phyloP scores from a whole-genome alignment of 495 filamentous ascomycete species.

The Penicillium canariense region DNA sequence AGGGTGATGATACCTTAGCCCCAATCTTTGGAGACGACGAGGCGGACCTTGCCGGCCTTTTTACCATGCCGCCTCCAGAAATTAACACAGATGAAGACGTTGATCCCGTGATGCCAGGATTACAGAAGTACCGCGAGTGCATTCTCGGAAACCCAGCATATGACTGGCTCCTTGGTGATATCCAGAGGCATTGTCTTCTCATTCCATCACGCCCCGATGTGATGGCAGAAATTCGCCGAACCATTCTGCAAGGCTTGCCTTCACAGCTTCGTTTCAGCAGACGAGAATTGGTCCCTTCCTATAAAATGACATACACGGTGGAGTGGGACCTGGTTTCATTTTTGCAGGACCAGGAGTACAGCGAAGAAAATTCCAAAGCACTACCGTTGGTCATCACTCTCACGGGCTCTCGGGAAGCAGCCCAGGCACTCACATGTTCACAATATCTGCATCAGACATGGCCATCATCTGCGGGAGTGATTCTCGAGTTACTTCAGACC shows the following conservation, averaged over 20 bases:
- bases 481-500: not conserved
- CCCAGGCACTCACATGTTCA: not conserved
- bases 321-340: not conserved
- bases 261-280: not conserved
- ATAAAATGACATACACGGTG: not conserved
- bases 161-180: constrained; percentile 2
- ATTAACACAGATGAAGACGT: not conserved
- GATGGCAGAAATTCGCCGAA: not conserved
- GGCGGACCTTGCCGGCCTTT: not conserved
- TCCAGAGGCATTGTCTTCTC: constrained; percentile 1
- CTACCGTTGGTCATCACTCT: not conserved
- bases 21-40: not conserved
- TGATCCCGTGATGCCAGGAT: not conserved
- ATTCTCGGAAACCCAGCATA: not conserved
- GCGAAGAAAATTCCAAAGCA: not conserved
- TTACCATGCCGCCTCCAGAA: not conserved
- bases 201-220: not conserved
- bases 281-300: not conserved
- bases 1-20: not conserved
- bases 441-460: not conserved
- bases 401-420: not conserved
- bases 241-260: not conserved
- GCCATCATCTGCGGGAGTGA: not conserved
- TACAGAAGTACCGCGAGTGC: not conserved
- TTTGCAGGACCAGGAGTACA: not conserved